Base-by-base conservation (phyloP, 495 filamentous ascomycete species). In the Hypoxylon rickii region DNA sequence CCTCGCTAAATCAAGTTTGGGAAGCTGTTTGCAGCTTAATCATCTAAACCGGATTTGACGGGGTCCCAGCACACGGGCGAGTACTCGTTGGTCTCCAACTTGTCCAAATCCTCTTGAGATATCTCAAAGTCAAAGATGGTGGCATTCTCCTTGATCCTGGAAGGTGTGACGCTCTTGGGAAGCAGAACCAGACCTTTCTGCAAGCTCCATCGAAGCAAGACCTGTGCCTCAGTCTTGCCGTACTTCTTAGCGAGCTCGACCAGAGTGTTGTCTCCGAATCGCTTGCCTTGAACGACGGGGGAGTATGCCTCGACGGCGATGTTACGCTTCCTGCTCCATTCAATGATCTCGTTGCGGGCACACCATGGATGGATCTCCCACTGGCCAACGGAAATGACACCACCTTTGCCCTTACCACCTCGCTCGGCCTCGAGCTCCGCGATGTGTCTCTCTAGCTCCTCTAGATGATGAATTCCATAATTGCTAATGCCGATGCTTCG, bases 281-380 rank as follows among this genome's bases (percentile, higher is more conserved):
- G 76, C 52, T 82, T 73, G 1, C 80, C 85, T 59, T 87, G 79
- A 1, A 92, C 86, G 40, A 96, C 72, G 1, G 90, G 92, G 43
- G 80, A 86, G 66, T 95, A 96, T 1, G 91, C 92, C 73, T 96
- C 79, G 16, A 94, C 72, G 20, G 91, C 72, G 4, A 93, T 78
- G 15, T 84, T 83, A 21, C 86, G 76, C 64, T 84, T 76, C 51
- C 78, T 63, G 59, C 87, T 86, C 88, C 92, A 96, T 41, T 83
- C 76, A 8, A 85, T 84, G 21, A 97, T 87, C 60, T 94, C 89
- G 5, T 76, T 75, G 8, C 92, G 77, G 2, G 83, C 76, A n/a
- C 87, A 83, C 89, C 90, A 96, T 1, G 92, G 92, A 66, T 97
- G 93, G 13, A 97, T 74, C 73, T 97, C 92, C 65, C 89, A 89